Evolutionary conservation across 2,329 filamentous ascomycete genomes (phyloP), one percentile per base, ranked within the genome.

Genomic region (Botrytis fabae): DNA sequence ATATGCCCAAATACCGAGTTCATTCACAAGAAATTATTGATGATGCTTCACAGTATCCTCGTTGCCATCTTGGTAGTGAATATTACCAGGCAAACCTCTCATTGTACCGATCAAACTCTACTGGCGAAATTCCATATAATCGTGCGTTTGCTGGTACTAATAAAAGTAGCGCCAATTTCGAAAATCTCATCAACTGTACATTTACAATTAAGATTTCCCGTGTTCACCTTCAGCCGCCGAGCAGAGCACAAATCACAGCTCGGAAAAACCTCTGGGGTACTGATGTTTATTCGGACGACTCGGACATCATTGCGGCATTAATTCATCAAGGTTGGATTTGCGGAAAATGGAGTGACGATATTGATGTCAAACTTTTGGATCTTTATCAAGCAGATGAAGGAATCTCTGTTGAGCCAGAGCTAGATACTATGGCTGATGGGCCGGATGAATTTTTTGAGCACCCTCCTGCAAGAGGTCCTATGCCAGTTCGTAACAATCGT

Each of bases 271-370:
- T 99, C 0, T 99, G 95, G 95, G 96, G 96, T 1, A 96, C 94
- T 0, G 95, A 97, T 54, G 88, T 99, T 10, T 98, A 98, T 80
- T 97, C 94, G 0, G 96, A 99, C 78, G 96, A 99, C 82, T 97
- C 94, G 0, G 96, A 99, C 80, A 90, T 96, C 0, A 88, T 99
- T 38, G 95, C 94, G 0, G 95, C 95, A 2, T 95, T 95, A 74
- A 95, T 99, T 63, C 96, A 99, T 81, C 91, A 91, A 2, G 96
- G 96, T 5, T 98, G 94, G 90, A 92, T 99, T 77, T 90, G 91
- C 60, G 95, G 95, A 48, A 93, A 95, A 78, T 97, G 95, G 92
- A 86, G 90, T 7, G 90, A 94, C 10, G 92, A 93, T 51, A 88
- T 96, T 1, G 92, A 96, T 77, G 85, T 89, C 1, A 84, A 86